Evolutionary conservation across 306 rosid genomes (phyloP), one percentile per base, ranked within the genome.

Genomic region (Datisca glomerata): DNA sequence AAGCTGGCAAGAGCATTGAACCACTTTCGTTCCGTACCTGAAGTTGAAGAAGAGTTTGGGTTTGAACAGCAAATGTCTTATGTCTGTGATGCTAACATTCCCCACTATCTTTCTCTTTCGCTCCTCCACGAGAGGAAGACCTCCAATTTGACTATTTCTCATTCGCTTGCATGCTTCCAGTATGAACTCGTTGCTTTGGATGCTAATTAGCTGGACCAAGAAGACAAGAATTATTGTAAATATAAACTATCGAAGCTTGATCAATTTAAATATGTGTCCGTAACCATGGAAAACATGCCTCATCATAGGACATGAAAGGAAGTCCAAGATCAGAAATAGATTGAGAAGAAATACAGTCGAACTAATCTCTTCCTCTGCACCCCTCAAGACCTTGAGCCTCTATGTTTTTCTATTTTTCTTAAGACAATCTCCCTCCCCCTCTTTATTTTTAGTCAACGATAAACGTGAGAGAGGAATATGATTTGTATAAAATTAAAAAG

Each of bases 81-180:
- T 63, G 56, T 79, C 93, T 53, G 74, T 68, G n/a, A 72, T 71
- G 73, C 96, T 79, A 36, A 87, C 45, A 43, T 60, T 87, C 27
- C 93, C 94, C 16, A 79, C 89, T 45, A 82, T 76, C 61, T 34
- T 72, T 72, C 67, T 82, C 28, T 39, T 55, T 45, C 80, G 70
- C 45, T 80, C 87, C 51, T 76, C 73, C 12, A 85, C 72, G 5
- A 76, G 80, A 7, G 94, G 89, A 61, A 87, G 78, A 45, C 94
- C 94, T 7, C 97, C 94, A 1, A 87, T 79, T 57, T 55, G 66
- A 41, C 72, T 57, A 37, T 87, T 89, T 61, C 45, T 67, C 94
- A 83, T 87, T 60, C 37, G 69, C 76, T 74, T 87, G 82, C 79
- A 87, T 59, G 96, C 93, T 76, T 86, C 93, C 44, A 86, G 81